These are phyloP conservation scores for Phyllosticta paracitricarpa DNA, from an alignment of 2,329 filamentous ascomycete species.

Conservation along the genomic window DNA sequence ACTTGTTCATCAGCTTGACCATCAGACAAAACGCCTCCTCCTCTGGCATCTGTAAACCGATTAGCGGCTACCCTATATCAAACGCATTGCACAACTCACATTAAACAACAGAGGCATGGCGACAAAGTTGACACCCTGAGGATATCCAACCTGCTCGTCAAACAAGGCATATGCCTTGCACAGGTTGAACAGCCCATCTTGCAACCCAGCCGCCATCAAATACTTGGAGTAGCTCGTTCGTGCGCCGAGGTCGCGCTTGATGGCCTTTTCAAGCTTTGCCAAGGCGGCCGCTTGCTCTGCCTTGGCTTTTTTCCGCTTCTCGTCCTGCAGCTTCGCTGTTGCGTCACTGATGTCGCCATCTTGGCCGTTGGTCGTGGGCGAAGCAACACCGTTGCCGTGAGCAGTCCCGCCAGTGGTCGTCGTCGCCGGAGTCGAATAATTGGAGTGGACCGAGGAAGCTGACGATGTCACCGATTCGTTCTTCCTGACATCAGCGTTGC, in stretches of 20 bases:
- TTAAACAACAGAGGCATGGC: slow-evolving; percentile 96
- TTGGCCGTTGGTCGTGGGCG: slow-evolving; percentile 48
- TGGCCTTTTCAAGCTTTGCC: slow-evolving; percentile 79
- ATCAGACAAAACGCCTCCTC: slow-evolving; percentile 93
- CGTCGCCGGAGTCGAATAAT: slow-evolving; percentile 53
- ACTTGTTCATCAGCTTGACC: slow-evolving; percentile 93
- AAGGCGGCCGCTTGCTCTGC: slow-evolving; percentile 67
- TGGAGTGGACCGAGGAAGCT: slow-evolving; percentile 75
- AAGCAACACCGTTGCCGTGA: slow-evolving; percentile 27
- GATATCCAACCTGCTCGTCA: slow-evolving; percentile 89
- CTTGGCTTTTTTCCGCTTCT: slow-evolving; percentile 60
- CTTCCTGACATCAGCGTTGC: slow-evolving; percentile 46
- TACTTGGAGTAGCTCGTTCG: slow-evolving; percentile 96
- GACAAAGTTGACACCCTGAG: slow-evolving; percentile 90
- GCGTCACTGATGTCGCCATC: slow-evolving; percentile 55
- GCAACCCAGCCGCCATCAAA: slow-evolving; percentile 78
- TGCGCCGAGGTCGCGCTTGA: slow-evolving; percentile 81
- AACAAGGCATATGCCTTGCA: slow-evolving; percentile 97
- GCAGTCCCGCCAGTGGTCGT: slow-evolving; percentile 42
- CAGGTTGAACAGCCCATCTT: slow-evolving; percentile 87
- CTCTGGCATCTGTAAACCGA: slow-evolving; percentile 69
- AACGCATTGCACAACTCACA: slow-evolving; percentile 38
- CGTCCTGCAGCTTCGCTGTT: slow-evolving; percentile 50
- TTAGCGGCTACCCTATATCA: slow-evolving; percentile 17
- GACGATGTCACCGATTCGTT: slow-evolving; percentile 65